Percentiles rank a stretch among this genome's conserved stretches.
These are phyloP conservation scores for Leavenworthia alabamica DNA, from an alignment of 345 rosid genomes.

Conservation along the genomic window DNA sequence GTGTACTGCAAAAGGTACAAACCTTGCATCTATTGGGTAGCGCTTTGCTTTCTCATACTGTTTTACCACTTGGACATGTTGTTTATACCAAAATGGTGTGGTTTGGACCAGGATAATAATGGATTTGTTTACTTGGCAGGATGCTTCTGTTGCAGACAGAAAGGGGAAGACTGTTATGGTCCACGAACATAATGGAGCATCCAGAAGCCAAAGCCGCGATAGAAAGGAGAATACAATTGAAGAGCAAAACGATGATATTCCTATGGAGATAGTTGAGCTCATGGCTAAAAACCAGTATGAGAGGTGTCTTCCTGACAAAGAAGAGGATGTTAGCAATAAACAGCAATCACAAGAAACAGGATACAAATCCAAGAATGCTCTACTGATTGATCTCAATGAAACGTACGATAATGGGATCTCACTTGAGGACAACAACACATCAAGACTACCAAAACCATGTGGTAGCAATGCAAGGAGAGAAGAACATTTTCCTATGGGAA, in stretches of 20 bases:
- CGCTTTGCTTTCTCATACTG: not conserved
- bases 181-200: slow-evolving; percentile 29
- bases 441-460: slow-evolving; percentile 34
- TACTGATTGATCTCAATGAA: slow-evolving; percentile 40
- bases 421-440: slow-evolving; percentile 38
- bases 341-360: slow-evolving; percentile 32
- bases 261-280: slow-evolving; percentile 93
- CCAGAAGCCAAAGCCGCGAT: no score
- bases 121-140: slow-evolving; percentile 40
- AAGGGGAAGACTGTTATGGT: slow-evolving; percentile 39
- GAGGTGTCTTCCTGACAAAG: slow-evolving; percentile 70
- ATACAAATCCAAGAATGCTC: slow-evolving; percentile 28
- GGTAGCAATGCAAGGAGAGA: slow-evolving; percentile 37
- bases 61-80: not conserved
- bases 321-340: slow-evolving; percentile 31
- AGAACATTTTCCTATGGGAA: slow-evolving; percentile 28
- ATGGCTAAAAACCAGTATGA: slow-evolving; percentile 90
- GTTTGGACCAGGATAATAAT: not conserved
- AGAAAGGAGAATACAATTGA: slow-evolving; percentile 40
- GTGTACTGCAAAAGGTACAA: slow-evolving; percentile 45
- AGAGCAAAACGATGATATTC: slow-evolving; percentile 74
- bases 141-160: slow-evolving; percentile 39
- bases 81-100: no score
- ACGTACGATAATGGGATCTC: slow-evolving; percentile 38
- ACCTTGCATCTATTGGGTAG: slow-evolving; percentile 2